phyloP scores from a whole-genome alignment of 1,284 basidiomycete genomes.

The Neolentinus lepideus region DNA sequence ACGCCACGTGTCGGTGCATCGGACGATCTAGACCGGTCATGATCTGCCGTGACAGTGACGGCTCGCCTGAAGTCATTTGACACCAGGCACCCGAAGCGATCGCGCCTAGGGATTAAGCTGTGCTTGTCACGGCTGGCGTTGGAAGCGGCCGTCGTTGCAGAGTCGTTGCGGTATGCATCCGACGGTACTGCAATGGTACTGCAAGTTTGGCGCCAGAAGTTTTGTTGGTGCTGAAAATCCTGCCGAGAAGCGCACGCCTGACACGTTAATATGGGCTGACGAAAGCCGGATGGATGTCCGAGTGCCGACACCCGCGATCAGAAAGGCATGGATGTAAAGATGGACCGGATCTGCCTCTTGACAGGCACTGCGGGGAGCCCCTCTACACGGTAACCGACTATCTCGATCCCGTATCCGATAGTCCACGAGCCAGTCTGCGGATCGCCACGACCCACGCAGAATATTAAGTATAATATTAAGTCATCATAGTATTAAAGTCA shows the following conservation, averaged over 20 bases:
- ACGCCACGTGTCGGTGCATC: not conserved
- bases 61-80: not conserved
- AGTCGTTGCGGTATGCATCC: no score
- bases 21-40: not conserved
- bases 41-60: constrained; percentile 1
- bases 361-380: not conserved
- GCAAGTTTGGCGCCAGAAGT: not conserved
- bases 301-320: constrained; percentile 2
- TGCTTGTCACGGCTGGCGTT: not conserved
- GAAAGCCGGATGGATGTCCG: not conserved
- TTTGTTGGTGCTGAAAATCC: not conserved
- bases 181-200: not conserved
- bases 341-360: constrained; percentile 1
- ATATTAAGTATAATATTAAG: no score
- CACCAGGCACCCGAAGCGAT: not conserved
- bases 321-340: constrained; percentile 1
- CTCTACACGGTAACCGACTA: no score
- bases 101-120: not conserved
- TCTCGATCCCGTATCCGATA: not conserved
- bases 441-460: no score
- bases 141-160: not conserved
- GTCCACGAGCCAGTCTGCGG: not conserved
- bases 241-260: not conserved
- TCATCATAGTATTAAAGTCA: no score
- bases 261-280: not conserved